Conservation (phyloP, 2,329 filamentous ascomycete genomes). For the Dactylellina leptospora region DNA sequence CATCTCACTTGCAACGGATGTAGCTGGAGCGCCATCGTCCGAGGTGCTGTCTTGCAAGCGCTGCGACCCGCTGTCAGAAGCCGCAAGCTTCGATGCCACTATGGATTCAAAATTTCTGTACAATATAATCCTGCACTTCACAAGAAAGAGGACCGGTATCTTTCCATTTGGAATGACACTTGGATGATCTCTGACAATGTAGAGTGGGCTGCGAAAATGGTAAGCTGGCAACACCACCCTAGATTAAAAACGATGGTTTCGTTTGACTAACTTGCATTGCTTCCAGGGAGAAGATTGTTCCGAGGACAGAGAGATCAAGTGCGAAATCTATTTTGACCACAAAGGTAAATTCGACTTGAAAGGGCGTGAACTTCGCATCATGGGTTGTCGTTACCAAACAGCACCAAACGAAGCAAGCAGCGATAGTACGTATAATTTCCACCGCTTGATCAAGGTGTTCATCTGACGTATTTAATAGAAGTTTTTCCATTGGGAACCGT, state of each 20-base stretch:
- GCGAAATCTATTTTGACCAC: neutral
- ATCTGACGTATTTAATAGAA: conserved; percentile 9
- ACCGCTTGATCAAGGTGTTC: neutral
- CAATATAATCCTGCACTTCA: conserved; percentile 13
- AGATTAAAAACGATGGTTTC: neutral
- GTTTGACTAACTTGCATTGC: neutral
- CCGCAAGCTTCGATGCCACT: conserved; percentile 30
- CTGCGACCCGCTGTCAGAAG: conserved; percentile 12
- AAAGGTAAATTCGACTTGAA: neutral
- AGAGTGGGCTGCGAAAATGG: conserved; percentile 24
- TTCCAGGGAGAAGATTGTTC: conserved; percentile 18
- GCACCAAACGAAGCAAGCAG: conserved; percentile 12
- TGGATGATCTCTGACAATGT: conserved; percentile 25
- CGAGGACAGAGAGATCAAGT: conserved; percentile 4
- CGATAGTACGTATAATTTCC: neutral
- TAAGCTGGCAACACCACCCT: too few relatives aligned
- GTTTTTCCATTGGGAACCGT: conserved; percentile 18
- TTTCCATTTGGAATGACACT: neutral
- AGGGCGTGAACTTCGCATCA: neutral
- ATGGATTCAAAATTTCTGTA: conserved; percentile 17
- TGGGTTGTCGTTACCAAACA: conserved; percentile 18
- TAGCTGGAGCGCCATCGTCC: conserved; percentile 48
- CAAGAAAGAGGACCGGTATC: neutral
- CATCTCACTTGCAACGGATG: neutral
- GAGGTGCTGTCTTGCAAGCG: conserved; percentile 22